Conservation (phyloP, 2,329 filamentous ascomycete species). For the Cordyceps pruinosa region DNA sequence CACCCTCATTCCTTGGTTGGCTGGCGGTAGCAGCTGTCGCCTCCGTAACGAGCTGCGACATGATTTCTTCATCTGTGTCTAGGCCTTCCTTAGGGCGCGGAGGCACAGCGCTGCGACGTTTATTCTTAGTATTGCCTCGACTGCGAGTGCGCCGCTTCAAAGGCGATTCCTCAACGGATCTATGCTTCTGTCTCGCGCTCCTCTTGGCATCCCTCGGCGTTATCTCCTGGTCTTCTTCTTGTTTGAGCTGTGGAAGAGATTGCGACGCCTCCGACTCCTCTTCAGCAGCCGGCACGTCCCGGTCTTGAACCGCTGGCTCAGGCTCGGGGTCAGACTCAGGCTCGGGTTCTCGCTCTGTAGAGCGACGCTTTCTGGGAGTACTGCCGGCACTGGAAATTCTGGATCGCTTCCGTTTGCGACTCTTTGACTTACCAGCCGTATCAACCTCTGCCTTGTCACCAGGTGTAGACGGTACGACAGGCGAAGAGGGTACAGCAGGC, state of each 20-base stretch:
- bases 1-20: conserved; percentile 21
- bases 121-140: neutral
- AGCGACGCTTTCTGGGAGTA: conserved; percentile 6
- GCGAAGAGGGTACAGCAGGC: neutral
- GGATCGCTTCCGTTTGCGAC: conserved; percentile 6
- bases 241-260: conserved; percentile 7
- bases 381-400: neutral
- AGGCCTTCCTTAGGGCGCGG: conserved; percentile 18
- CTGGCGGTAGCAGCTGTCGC: conserved; percentile 32
- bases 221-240: neutral
- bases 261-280: conserved; percentile 1
- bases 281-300: neutral
- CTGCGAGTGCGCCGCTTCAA: conserved; percentile 2
- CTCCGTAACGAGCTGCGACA: conserved; percentile 35
- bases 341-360: neutral
- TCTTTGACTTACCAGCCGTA: neutral
- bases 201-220: neutral
- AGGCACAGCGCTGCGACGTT: neutral
- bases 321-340: neutral
- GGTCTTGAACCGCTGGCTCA: neutral
- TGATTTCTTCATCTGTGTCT: conserved; percentile 35
- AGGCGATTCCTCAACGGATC: neutral
- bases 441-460: neutral
- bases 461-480: neutral
- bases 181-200: neutral